Percentiles rank a stretch among this genome's conserved stretches.
These are phyloP conservation scores for Comarum palustre DNA, from an alignment of 306 rosid species.

Conservation along the genomic window DNA sequence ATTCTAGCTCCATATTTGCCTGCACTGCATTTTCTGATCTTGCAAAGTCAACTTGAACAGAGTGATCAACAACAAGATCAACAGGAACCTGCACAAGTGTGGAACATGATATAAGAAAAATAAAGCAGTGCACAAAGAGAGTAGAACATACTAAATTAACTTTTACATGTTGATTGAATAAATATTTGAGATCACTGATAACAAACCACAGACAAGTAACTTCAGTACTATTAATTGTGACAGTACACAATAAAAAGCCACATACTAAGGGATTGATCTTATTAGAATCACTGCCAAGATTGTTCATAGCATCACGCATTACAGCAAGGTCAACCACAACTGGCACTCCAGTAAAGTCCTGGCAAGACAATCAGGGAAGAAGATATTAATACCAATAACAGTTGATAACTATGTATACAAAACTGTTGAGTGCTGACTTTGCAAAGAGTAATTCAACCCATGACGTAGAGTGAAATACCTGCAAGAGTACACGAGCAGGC, in stretches of 20 bases:
- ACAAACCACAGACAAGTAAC: background rate
- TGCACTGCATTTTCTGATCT: slow-evolving; percentile 82
- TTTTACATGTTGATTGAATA: slow-evolving; percentile 4
- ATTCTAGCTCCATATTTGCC: slow-evolving; percentile 91
- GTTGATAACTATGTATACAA: background rate
- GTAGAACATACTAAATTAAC: background rate
- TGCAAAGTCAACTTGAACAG: slow-evolving; percentile 89
- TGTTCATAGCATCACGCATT: slow-evolving; percentile 97
- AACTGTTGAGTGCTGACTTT: slow-evolving; percentile 10
- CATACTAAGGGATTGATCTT: slow-evolving; percentile 90
- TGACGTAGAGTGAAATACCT: slow-evolving; percentile 42
- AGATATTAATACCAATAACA: background rate
- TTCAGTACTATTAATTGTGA: background rate
- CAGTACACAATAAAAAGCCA: slow-evolving; percentile 3
- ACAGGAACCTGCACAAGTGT: slow-evolving; percentile 67
- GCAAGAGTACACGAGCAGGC: slow-evolving; percentile 92
- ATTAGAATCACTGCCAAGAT: slow-evolving; percentile 82
- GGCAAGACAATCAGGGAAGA: slow-evolving; percentile 13
- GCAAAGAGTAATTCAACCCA: slow-evolving; percentile 3
- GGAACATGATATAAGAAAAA: slow-evolving; percentile 18
- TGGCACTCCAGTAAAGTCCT: slow-evolving; percentile 96
- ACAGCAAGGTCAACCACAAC: slow-evolving; percentile 92
- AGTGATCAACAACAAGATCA: slow-evolving; percentile 92
- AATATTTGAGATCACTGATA: slow-evolving; percentile 1
- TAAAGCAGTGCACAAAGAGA: background rate